Evolutionary conservation across 73 alveolate species (phyloP).

Genomic region (Blepharisma japonicum): DNA sequence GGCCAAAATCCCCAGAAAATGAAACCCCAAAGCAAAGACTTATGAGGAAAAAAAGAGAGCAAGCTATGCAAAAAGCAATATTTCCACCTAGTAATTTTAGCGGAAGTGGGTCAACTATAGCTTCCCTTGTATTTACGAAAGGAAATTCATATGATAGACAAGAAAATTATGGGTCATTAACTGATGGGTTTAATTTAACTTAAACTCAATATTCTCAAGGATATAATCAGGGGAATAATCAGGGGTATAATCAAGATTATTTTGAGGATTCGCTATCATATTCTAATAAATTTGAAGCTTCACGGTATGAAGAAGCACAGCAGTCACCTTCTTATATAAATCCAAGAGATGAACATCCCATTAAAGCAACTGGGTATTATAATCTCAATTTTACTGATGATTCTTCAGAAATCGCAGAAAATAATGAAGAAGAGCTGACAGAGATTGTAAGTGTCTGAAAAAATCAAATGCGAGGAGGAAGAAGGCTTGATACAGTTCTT

Average conservation of each 20-base stretch:
- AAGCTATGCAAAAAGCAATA: not conserved
- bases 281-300: conserved; percentile 3
- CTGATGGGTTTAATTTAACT: not conserved
- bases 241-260: not conserved
- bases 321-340: not conserved
- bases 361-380: conserved; percentile 28
- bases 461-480: conserved; percentile 19
- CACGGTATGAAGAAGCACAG: not conserved
- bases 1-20: not conserved
- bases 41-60: conserved; percentile 35
- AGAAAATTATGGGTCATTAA: not conserved
- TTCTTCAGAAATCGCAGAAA: not conserved
- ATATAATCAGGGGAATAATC: too few relatives aligned
- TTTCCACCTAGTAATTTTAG: not conserved
- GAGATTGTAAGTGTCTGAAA: not conserved
- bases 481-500: conserved; percentile 4
- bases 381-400: not conserved
- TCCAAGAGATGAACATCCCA: not conserved
- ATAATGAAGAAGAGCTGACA: not conserved
- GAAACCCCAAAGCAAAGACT: conserved; percentile 53
- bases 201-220: not conserved
- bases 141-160: not conserved
- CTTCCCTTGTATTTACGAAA: conserved; percentile 10
- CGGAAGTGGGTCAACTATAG: conserved; percentile 12
- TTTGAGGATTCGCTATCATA: not conserved